A percentile compares a stretch with the other conserved stretches of the same genome.
phyloP scores from a whole-genome alignment of 495 filamentous ascomycete genomes.

The Penicillium crystallinum region DNA sequence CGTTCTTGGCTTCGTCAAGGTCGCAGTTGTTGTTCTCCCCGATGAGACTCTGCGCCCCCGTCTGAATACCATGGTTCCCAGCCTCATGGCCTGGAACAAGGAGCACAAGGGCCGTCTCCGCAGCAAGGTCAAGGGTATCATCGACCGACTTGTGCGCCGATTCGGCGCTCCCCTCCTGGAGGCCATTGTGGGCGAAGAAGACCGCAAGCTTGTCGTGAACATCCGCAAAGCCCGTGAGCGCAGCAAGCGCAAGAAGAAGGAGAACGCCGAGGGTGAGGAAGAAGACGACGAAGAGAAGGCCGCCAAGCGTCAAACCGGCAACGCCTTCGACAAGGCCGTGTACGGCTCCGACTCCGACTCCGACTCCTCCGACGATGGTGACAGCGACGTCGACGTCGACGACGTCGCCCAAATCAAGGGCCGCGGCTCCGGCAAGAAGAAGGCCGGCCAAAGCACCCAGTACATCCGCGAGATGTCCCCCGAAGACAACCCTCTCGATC shows the following conservation, averaged over 20 bases:
- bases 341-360: conserved; percentile 78
- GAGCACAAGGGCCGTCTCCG: conserved; percentile 96
- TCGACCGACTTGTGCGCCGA: conserved; percentile 85
- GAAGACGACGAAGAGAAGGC: conserved; percentile 40
- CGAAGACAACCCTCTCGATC: conserved; percentile 87
- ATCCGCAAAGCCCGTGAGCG: conserved; percentile 91
- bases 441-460: conserved; percentile 50
- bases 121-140: conserved; percentile 93
- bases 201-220: conserved; percentile 84
- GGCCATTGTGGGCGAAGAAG: conserved; percentile 64
- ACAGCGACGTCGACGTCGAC: conserved; percentile 49
- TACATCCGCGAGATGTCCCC: conserved; percentile 82
- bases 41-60: conserved; percentile 67
- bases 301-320: conserved; percentile 55
- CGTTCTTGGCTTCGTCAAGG: conserved; percentile 93
- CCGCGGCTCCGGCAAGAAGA: conserved; percentile 29
- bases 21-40: conserved; percentile 80
- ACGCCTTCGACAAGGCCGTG: conserved; percentile 90
- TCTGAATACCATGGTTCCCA: conserved; percentile 70
- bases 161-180: conserved; percentile 80
- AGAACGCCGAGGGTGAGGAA: conserved; percentile 46
- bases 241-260: conserved; percentile 77
- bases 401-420: conserved; percentile 32
- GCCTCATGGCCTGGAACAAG: conserved; percentile 91
- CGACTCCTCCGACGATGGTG: conserved; percentile 56